Evolutionary conservation across 2,329 filamentous ascomycete species (phyloP).

Genomic region (Colletotrichum shisoi): DNA sequence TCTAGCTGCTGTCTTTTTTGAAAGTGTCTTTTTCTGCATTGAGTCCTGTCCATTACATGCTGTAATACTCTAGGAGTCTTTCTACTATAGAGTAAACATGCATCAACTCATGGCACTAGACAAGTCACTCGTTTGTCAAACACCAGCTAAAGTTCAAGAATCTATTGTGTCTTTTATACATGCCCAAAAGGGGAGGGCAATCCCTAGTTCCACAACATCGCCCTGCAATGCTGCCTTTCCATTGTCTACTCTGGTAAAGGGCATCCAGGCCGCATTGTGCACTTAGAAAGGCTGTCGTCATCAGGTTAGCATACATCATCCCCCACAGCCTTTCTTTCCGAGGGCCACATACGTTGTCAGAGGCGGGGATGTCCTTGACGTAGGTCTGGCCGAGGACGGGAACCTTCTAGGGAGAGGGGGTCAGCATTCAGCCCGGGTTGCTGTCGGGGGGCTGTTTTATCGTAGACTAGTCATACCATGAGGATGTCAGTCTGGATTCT

Average conservation of each 20-base stretch:
- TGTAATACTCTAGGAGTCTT: too few species aligned
- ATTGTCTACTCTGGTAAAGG: slow-evolving; percentile 4
- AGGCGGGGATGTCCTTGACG: slow-evolving; percentile 62
- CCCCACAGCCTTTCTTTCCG: too few species aligned
- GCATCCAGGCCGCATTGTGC: background rate
- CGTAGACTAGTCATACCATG: slow-evolving; percentile 52
- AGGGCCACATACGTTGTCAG: slow-evolving; percentile 66
- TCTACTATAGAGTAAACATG: too few species aligned
- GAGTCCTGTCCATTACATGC: too few species aligned
- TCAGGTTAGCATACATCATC: background rate
- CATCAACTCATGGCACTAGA: too few species aligned
- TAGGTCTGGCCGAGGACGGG: slow-evolving; percentile 63
- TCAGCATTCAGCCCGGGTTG: slow-evolving; percentile 42
- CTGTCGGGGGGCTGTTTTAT: background rate
- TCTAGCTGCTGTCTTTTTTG: background rate
- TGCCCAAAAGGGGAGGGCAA: slow-evolving; percentile 16
- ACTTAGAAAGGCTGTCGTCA: slow-evolving; percentile 53
- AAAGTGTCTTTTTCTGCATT: too few species aligned
- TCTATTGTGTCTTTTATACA: slow-evolving; percentile 39
- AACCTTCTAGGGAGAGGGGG: slow-evolving; percentile 57
- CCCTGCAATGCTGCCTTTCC: slow-evolving; percentile 11
- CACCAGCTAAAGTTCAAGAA: slow-evolving; percentile 28
- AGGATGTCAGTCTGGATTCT: slow-evolving; percentile 67
- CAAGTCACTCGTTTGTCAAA: slow-evolving; percentile 1
- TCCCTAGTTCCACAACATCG: slow-evolving; percentile 24